These are phyloP conservation scores for Fusarium nanum DNA, from an alignment of 2,329 filamentous ascomycete genomes.

Conservation along the genomic window DNA sequence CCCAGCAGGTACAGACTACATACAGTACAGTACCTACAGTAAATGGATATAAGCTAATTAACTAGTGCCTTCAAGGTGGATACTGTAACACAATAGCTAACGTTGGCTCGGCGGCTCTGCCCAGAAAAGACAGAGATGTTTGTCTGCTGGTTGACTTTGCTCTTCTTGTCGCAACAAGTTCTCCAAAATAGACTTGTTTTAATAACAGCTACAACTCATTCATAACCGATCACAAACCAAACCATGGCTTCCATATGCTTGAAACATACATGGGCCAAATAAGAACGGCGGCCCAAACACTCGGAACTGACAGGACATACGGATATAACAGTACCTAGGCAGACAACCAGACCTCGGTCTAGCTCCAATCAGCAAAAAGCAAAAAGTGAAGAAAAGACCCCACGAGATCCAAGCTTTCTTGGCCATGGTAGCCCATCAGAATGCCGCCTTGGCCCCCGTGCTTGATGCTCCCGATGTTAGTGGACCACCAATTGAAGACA, in stretches of 20 bases:
- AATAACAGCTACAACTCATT: background rate
- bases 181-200: constrained; percentile 1
- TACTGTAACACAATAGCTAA: constrained; percentile 6
- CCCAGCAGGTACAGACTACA: background rate
- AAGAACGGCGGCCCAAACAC: constrained; percentile 25
- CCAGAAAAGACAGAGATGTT: constrained; percentile 2
- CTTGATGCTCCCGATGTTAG: constrained; percentile 46
- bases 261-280: constrained; percentile 1
- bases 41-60: background rate
- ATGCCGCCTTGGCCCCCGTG: constrained; percentile 48
- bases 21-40: background rate
- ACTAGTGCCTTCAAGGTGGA: constrained; percentile 2
- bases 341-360: constrained; percentile 19
- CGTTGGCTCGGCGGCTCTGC: constrained; percentile 13
- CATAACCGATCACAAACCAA: constrained; percentile 7
- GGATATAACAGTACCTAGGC: background rate
- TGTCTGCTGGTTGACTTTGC: background rate
- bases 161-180: constrained; percentile 2
- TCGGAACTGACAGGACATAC: constrained; percentile 14
- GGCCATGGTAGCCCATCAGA: constrained; percentile 48
- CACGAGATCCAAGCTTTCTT: constrained; percentile 23
- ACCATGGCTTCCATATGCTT: background rate
- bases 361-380: constrained; percentile 4
- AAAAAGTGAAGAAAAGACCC: constrained; percentile 18
- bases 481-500: constrained; percentile 48